Evolutionary conservation across 441 rosid genomes (phyloP).

Genomic region (Euphorbia celastroides): DNA sequence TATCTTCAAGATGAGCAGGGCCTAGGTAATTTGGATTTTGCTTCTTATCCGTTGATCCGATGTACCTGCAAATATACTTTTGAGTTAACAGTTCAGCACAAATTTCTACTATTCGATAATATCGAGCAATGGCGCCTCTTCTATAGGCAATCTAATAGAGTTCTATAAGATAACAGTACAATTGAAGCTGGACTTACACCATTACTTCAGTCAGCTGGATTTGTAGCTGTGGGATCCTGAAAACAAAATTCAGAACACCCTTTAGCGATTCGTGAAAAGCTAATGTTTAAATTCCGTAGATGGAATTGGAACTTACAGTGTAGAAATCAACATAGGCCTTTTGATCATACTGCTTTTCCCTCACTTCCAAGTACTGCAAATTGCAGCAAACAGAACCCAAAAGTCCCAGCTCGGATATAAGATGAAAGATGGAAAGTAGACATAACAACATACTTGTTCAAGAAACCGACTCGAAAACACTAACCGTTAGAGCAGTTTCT

Average conservation of each 20-base stretch:
- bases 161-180: no score
- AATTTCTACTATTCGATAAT: no score
- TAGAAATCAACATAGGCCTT: conserved; percentile 77
- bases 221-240: conserved; percentile 55
- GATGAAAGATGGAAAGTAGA: neutral
- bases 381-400: conserved; percentile 5
- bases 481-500: conserved; percentile 55
- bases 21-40: conserved; percentile 68
- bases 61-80: conserved; percentile 56
- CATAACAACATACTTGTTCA: neutral
- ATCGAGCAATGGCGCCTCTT: no score
- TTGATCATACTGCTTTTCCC: conserved; percentile 92
- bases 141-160: no score
- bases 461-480: conserved; percentile 22
- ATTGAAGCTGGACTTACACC: conserved; percentile 42
- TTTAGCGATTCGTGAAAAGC: conserved; percentile 5
- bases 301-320: conserved; percentile 54
- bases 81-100: no score
- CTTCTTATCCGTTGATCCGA: conserved; percentile 75
- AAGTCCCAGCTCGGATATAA: no score
- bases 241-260: conserved; percentile 22
- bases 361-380: conserved; percentile 66
- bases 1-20: conserved; percentile 62
- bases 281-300: neutral
- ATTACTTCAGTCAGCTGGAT: conserved; percentile 75